phyloP scores from a whole-genome alignment of 441 rosid genomes.

The Brassica hybrid region DNA sequence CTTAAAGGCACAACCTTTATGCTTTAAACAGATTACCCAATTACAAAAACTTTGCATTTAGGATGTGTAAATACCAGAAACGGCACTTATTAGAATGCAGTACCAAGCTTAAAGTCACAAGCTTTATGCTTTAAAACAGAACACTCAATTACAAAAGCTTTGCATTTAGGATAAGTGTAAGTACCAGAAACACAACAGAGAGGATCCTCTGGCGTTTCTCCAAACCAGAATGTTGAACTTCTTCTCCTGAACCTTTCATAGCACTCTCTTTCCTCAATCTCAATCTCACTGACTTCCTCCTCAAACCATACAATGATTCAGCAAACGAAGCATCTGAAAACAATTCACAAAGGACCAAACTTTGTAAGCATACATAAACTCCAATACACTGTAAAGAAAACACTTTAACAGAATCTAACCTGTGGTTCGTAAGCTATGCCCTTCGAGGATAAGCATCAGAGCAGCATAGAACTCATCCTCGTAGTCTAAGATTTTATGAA shows the following conservation, averaged over 20 bases:
- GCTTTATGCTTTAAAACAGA: not conserved
- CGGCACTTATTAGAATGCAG: slow-evolving; percentile 17
- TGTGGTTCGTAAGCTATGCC: slow-evolving; percentile 93
- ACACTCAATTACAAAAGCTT: not conserved
- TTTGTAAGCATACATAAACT: not conserved
- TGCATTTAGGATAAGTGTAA: slow-evolving; percentile 7
- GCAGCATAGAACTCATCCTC: slow-evolving; percentile 95
- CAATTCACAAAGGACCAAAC: not conserved
- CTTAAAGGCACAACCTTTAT: not conserved
- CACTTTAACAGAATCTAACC: slow-evolving; percentile 47
- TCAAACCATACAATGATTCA: slow-evolving; percentile 92
- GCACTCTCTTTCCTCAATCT: slow-evolving; percentile 51
- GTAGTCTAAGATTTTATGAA: slow-evolving; percentile 1
- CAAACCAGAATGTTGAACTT: slow-evolving; percentile 69
- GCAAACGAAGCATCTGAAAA: slow-evolving; percentile 92
- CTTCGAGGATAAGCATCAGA: slow-evolving; percentile 89
- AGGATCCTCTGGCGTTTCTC: slow-evolving; percentile 83
- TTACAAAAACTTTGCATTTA: not conserved
- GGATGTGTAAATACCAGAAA: not conserved
- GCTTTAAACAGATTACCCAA: not conserved
- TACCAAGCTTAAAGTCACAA: not conserved
- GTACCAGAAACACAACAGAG: slow-evolving; percentile 92
- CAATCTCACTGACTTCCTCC: slow-evolving; percentile 83
- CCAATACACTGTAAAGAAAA: not conserved
- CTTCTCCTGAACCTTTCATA: slow-evolving; percentile 52